phyloP scores from a whole-genome alignment of 345 rosid species.

The Bruguiera sexangula region DNA sequence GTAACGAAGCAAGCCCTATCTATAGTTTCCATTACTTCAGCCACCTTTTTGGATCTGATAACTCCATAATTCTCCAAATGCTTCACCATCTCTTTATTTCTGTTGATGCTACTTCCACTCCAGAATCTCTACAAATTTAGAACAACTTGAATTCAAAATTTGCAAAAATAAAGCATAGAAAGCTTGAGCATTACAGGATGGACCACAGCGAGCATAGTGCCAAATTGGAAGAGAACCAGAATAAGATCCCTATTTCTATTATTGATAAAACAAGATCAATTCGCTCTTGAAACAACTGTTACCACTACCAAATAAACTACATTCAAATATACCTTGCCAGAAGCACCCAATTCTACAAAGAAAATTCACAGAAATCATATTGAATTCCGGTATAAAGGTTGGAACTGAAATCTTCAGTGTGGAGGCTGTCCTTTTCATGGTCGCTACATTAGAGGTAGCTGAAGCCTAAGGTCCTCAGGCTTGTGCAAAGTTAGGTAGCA shows the following conservation, averaged over 20 bases:
- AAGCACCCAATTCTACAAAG: not conserved
- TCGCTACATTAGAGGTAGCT: constrained; percentile 13
- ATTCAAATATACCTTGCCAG: not conserved
- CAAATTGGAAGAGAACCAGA: not conserved
- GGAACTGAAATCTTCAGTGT: constrained; percentile 10
- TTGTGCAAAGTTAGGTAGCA: constrained; percentile 10
- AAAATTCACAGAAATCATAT: constrained; percentile 11
- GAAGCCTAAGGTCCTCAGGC: constrained; percentile 16
- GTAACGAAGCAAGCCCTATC: constrained; percentile 89
- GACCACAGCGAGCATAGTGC: too few species aligned
- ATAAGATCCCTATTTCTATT: not conserved
- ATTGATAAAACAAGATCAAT: not conserved
- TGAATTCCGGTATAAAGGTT: constrained; percentile 5
- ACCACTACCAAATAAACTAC: not conserved
- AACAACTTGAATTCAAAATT: not conserved
- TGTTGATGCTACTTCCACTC: constrained; percentile 44
- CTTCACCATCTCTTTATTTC: constrained; percentile 71
- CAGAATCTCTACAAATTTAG: constrained; percentile 40
- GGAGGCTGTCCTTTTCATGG: not conserved
- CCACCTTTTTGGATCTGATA: constrained; percentile 56
- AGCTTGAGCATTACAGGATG: not conserved
- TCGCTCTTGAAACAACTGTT: not conserved
- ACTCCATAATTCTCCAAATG: constrained; percentile 60
- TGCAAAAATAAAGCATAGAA: not conserved
- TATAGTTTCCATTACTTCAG: constrained; percentile 78